These are phyloP conservation scores for Arthrobotrys entomopaga DNA, from an alignment of 2,329 filamentous ascomycete species.

Conservation along the genomic window DNA sequence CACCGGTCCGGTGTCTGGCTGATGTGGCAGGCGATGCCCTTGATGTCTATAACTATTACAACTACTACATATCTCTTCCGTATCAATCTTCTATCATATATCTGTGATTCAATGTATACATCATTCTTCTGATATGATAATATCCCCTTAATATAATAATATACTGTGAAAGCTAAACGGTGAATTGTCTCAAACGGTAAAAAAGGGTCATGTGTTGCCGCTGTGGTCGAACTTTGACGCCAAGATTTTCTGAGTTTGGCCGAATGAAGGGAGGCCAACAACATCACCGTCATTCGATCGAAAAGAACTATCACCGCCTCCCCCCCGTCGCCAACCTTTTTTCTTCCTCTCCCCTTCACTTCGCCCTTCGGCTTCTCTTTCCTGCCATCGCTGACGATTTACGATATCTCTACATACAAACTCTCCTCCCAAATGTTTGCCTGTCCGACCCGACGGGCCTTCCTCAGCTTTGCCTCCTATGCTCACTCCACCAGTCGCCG, in stretches of 20 bases:
- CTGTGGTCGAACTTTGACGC: constrained; percentile 29
- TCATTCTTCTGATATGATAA: not conserved
- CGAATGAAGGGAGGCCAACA: constrained; percentile 19
- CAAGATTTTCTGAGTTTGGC: constrained; percentile 43
- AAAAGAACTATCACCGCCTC: not conserved
- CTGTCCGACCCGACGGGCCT: constrained; percentile 49
- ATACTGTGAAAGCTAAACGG: not conserved
- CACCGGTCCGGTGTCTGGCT: not conserved
- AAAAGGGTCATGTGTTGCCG: constrained; percentile 22
- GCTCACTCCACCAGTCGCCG: constrained; percentile 44
- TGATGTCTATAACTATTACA: constrained; percentile 9
- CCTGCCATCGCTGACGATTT: not conserved
- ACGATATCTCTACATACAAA: not conserved
- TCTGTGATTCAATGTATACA: not conserved
- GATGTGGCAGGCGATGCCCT: not conserved
- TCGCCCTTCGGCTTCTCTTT: constrained; percentile 13
- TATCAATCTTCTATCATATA: not conserved
- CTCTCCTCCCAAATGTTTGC: constrained; percentile 47
- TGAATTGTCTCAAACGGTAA: not conserved
- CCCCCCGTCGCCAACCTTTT: constrained; percentile 9
- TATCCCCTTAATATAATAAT: not conserved
- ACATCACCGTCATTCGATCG: constrained; percentile 26
- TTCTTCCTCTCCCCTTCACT: not conserved
- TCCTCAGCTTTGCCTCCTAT: constrained; percentile 45
- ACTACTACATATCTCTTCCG: not conserved